Evolutionary conservation across 2,329 filamentous ascomycete genomes (phyloP), one percentile per base, ranked within the genome.

Genomic region (Ophiostoma australiae): DNA sequence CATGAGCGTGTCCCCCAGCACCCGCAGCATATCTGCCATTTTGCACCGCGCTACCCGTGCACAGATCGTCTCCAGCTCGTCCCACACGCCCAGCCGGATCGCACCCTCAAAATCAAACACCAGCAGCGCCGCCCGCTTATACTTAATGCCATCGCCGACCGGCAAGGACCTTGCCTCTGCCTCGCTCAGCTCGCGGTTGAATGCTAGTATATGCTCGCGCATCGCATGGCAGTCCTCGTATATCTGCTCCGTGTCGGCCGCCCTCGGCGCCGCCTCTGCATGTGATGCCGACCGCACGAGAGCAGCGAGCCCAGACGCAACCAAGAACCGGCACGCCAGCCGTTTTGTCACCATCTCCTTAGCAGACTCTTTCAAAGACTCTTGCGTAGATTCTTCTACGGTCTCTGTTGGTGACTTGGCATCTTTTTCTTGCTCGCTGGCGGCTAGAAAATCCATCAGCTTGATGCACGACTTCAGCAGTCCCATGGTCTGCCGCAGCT

Each of bases 71-170:
- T 83, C 81, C 1, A 96, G 80, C 52, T 86, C 84, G 63, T 91
- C 85, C 90, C 90, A 95, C 27, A 85, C 83, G 72, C 88, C 85
- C 4, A 95, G 81, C 41, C 83, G 84, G 55, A 91, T 80, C 0
- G 90, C 87, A 2, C 88, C 90, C 80, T 97, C 93, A 73, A 97
- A 91, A 74, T 95, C 91, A 74, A 94, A 91, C 0, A 90, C 87
- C 8, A 92, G 81, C 23, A 97, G 80, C 2, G 88, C 85, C 6
- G 89, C 84, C 48, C 91, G 81, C 76, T 93, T 94, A 31, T 31
- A 31, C 27, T 31, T 3, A 31, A 31, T 31, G 27, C 27, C 27
- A 31, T 31, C 27, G 27, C 27, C 27, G 27, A 31, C 27, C 27
- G 27, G 27, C 27, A 31, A 31, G 27, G 27, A 31, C 27, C 27